A percentile compares a stretch with the other conserved stretches of the same genome.
These are phyloP conservation scores for Silene latifolia DNA, from an alignment of 148 eudicot species.

Conservation along the genomic window DNA sequence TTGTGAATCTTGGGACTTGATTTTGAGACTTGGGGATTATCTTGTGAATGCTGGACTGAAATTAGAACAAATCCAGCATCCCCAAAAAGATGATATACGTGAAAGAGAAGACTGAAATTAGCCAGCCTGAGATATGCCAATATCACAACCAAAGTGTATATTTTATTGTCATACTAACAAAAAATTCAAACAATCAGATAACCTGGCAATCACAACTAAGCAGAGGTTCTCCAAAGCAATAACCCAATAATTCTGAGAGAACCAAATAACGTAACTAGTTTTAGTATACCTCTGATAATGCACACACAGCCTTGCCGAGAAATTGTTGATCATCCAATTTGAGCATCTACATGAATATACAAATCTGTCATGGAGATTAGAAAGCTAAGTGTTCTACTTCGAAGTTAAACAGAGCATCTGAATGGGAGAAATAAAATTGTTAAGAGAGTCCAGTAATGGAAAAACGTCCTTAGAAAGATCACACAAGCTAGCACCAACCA, in stretches of 20 bases:
- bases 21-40: no score
- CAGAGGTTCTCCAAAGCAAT: neutral
- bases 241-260: neutral
- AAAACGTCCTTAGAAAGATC: neutral
- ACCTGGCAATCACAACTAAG: neutral
- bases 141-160: neutral
- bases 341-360: conserved; percentile 52
- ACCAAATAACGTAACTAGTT: neutral
- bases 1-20: no score
- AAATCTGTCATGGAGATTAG: conserved; percentile 10
- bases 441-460: conserved; percentile 1
- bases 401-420: neutral
- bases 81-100: conserved; percentile 5
- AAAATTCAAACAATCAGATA: neutral
- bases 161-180: neutral
- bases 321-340: conserved; percentile 93
- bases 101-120: neutral
- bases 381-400: conserved; percentile 15
- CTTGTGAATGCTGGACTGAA: no score
- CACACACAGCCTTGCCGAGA: conserved; percentile 90
- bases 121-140: conserved; percentile 1
- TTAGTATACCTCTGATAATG: conserved; percentile 71
- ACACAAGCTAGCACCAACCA: neutral
- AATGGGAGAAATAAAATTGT: neutral
- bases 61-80: neutral